Percentiles rank a stretch among this genome's conserved stretches.
Conservation (phyloP, 306 rosid species). For the Rosa rugosa region DNA sequence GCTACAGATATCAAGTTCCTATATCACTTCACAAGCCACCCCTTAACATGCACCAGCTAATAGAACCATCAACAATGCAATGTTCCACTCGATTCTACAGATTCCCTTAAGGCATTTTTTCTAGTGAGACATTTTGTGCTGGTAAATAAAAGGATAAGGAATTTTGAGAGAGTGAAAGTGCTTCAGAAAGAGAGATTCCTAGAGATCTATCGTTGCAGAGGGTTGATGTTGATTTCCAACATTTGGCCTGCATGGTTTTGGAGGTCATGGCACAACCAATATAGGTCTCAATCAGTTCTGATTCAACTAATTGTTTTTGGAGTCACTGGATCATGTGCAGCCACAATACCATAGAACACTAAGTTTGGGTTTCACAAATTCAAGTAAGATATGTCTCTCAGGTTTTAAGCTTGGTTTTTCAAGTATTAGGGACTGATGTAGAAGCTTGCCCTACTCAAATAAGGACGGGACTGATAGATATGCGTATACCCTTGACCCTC, state of each 20-base stretch:
- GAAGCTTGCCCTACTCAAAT: neutral
- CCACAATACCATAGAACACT: too few species aligned
- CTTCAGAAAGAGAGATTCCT: too few species aligned
- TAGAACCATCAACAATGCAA: neutral
- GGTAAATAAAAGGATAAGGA: too few species aligned
- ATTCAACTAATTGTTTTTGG: neutral
- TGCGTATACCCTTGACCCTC: neutral
- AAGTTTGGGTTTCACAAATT: too few species aligned
- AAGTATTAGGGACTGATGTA: neutral
- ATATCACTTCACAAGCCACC: neutral
- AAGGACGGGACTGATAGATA: neutral
- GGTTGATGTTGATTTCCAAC: too few species aligned
- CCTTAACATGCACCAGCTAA: neutral
- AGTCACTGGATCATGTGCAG: too few species aligned
- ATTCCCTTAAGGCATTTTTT: neutral
- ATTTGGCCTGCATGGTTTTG: neutral
- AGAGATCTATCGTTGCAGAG: too few species aligned
- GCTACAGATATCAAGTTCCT: neutral
- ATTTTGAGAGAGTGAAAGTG: too few species aligned
- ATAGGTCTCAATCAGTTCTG: neutral
- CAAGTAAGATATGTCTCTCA: neutral
- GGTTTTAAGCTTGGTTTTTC: neutral
- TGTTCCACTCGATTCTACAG: neutral
- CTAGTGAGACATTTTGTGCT: too few species aligned
- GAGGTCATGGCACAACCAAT: neutral